These are phyloP conservation scores for Nicotiana knightiana DNA, from an alignment of 257 asterid species.

Conservation along the genomic window DNA sequence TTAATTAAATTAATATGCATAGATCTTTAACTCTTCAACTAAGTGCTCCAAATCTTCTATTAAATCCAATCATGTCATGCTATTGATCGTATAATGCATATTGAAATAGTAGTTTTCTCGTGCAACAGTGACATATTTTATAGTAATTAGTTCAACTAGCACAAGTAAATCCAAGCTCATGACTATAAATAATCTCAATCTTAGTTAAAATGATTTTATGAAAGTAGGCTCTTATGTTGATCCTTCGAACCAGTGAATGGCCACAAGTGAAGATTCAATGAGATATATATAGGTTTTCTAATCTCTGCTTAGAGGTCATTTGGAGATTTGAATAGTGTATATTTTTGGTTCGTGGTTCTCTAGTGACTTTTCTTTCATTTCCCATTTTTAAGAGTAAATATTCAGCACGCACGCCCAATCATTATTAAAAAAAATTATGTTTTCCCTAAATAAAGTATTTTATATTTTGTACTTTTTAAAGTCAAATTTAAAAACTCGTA, in stretches of 20 bases:
- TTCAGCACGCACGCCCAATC: no score
- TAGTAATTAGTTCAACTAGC: not conserved
- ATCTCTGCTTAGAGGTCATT: no score
- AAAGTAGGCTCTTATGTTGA: not conserved
- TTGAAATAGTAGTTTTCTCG: not conserved
- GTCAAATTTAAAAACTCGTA: no score
- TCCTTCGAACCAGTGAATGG: not conserved
- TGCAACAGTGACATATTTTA: not conserved
- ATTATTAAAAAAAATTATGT: no score
- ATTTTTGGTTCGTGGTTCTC: no score
- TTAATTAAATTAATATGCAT: not conserved
- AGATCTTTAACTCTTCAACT: not conserved
- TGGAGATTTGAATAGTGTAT: no score
- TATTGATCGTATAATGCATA: not conserved
- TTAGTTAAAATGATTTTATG: no score
- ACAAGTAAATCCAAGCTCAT: not conserved
- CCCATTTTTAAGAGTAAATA: no score
- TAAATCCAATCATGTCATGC: not conserved
- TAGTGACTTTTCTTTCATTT: no score
- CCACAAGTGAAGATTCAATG: not conserved
- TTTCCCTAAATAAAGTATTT: no score
- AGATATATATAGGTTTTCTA: not conserved
- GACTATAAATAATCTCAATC: not conserved
- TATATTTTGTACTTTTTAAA: no score
- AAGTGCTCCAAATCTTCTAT: not conserved